phyloP scores from a whole-genome alignment of 768 basidiomycete genomes.

The Pleurotus citrinopileatus region DNA sequence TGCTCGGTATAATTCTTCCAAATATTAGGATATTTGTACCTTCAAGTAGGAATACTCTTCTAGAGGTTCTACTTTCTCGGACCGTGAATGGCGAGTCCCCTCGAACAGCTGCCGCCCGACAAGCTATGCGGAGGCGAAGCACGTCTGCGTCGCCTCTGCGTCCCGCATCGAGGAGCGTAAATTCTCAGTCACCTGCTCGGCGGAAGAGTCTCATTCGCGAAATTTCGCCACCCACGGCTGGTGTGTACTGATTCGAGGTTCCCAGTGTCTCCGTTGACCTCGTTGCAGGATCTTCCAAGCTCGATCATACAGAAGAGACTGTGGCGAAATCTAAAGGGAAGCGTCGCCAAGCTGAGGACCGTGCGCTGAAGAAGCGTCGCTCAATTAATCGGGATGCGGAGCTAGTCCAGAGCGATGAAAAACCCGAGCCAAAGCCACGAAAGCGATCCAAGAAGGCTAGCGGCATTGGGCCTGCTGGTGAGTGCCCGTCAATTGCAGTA shows the following conservation, averaged over 20 bases:
- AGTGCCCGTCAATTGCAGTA: background rate
- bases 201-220: background rate
- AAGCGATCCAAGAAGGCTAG: background rate
- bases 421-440: background rate
- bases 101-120: slow-evolving; percentile 16
- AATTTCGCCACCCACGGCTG: background rate
- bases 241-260: background rate
- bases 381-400: background rate
- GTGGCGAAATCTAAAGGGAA: background rate
- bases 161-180: background rate
- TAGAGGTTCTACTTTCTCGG: slow-evolving; percentile 48
- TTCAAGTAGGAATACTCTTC: slow-evolving; percentile 42
- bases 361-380: background rate
- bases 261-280: background rate
- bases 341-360: background rate
- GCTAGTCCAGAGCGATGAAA: background rate
- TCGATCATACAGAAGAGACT: background rate
- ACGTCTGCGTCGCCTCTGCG: background rate
- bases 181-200: background rate
- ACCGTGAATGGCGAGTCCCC: slow-evolving; percentile 48
- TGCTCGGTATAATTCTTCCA: background rate
- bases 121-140: background rate
- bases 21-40: slow-evolving; percentile 55
- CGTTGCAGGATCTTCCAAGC: background rate
- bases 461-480: background rate